phyloP scores from a whole-genome alignment of 306 rosid species.

The Pterocarpus santalinus region DNA sequence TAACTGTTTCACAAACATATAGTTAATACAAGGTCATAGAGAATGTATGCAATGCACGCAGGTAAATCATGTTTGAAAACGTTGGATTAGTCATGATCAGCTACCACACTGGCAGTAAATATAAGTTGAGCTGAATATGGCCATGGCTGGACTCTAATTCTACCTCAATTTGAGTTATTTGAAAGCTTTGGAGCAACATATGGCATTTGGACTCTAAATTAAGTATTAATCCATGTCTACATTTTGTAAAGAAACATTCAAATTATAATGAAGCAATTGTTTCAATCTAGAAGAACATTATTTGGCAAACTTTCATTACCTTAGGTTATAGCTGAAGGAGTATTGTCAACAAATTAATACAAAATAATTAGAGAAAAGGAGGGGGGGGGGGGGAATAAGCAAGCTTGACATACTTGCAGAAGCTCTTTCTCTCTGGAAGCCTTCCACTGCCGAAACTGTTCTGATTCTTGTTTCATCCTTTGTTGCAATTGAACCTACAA shows the following conservation, averaged over 20 bases:
- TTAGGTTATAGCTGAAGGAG: conserved; percentile 22
- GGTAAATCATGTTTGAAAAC: conserved; percentile 32
- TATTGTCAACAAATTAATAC: background rate
- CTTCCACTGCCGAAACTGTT: conserved; percentile 99
- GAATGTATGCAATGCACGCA: conserved; percentile 29
- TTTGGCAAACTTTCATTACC: conserved; percentile 4
- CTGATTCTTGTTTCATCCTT: conserved; percentile 95
- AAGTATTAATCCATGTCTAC: conserved; percentile 6
- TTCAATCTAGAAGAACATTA: conserved; percentile 19
- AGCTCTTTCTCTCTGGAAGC: conserved; percentile 95
- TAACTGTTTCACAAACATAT: conserved; percentile 63
- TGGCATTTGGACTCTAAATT: conserved; percentile 25
- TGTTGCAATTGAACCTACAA: conserved; percentile 92
- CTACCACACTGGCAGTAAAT: background rate
- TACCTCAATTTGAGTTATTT: conserved; percentile 21
- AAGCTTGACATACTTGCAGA: conserved; percentile 70
- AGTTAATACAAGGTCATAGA: conserved; percentile 37
- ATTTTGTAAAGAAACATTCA: conserved; percentile 3
- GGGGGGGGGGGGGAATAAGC: no score
- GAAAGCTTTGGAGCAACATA: conserved; percentile 19
- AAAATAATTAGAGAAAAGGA: background rate
- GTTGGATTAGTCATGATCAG: conserved; percentile 8
- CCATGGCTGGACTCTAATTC: background rate
- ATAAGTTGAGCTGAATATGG: background rate
- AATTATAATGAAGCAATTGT: conserved; percentile 15